These are phyloP conservation scores for Solanum chiquidenum DNA, from an alignment of 257 asterid genomes.

Conservation along the genomic window DNA sequence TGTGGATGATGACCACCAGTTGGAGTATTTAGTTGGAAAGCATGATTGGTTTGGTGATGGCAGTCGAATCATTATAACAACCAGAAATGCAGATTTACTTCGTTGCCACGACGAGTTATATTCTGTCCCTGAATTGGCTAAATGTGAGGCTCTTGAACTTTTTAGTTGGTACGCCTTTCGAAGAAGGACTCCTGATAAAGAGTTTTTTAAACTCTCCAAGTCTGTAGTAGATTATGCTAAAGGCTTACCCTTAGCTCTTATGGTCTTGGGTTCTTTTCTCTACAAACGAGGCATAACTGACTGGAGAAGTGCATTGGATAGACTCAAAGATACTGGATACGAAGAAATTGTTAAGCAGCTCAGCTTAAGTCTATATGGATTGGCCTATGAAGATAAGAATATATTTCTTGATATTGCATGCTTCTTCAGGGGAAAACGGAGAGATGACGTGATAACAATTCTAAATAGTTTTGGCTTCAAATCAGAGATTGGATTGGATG, in stretches of 20 bases:
- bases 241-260: not conserved
- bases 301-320: conserved; percentile 2
- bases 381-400: not conserved
- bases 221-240: not conserved
- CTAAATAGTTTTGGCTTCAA: not conserved
- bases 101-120: not conserved
- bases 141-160: not conserved
- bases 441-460: not conserved
- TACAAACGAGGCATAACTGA: not conserved
- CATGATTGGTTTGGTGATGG: not conserved
- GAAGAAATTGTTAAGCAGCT: not conserved
- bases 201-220: not conserved
- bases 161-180: not conserved
- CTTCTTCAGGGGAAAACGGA: not conserved
- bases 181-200: not conserved
- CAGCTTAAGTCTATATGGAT: not conserved
- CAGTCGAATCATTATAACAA: not conserved
- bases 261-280: not conserved
- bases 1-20: not conserved
- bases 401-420: conserved; percentile 1
- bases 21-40: not conserved
- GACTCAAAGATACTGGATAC: not conserved
- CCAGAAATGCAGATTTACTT: not conserved
- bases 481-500: not conserved
- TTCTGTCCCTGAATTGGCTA: not conserved